phyloP scores from a whole-genome alignment of 345 rosid species.

The Citrus mangshanensis region DNA sequence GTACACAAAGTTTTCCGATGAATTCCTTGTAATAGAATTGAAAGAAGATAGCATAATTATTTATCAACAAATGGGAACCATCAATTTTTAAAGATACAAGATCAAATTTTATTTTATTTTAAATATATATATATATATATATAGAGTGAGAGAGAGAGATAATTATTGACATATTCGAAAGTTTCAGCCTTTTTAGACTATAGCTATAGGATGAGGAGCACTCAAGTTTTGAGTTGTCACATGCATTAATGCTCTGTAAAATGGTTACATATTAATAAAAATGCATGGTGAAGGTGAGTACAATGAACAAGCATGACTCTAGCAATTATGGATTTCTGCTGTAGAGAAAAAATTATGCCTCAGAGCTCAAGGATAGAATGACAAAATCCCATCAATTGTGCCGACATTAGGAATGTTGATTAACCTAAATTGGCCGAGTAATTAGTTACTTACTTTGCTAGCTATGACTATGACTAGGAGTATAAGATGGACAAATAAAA shows the following conservation, averaged over 20 bases:
- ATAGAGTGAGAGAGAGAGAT: background rate
- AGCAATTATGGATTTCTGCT: background rate
- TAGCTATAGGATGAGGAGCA: no score
- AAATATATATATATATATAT: no score
- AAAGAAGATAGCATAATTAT: background rate
- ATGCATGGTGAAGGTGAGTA: background rate
- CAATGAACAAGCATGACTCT: background rate
- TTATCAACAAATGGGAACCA: background rate
- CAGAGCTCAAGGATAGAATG: background rate
- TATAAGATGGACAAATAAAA: constrained; percentile 7
- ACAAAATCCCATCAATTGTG: constrained; percentile 14
- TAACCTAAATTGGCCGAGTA: background rate
- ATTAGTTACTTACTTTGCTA: background rate
- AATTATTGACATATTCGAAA: background rate
- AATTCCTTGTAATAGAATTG: background rate
- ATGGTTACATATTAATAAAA: no score
- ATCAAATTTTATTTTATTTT: no score
- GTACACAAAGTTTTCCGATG: background rate
- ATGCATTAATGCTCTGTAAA: no score
- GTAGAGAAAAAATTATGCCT: background rate
- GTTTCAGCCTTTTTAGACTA: background rate
- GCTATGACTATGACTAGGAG: no score
- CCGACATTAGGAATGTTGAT: constrained; percentile 24
- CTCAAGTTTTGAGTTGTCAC: background rate
- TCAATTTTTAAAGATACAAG: background rate